Evolutionary conservation across 1,284 basidiomycete genomes (phyloP).

Genomic region (Microbotryum intermedium): DNA sequence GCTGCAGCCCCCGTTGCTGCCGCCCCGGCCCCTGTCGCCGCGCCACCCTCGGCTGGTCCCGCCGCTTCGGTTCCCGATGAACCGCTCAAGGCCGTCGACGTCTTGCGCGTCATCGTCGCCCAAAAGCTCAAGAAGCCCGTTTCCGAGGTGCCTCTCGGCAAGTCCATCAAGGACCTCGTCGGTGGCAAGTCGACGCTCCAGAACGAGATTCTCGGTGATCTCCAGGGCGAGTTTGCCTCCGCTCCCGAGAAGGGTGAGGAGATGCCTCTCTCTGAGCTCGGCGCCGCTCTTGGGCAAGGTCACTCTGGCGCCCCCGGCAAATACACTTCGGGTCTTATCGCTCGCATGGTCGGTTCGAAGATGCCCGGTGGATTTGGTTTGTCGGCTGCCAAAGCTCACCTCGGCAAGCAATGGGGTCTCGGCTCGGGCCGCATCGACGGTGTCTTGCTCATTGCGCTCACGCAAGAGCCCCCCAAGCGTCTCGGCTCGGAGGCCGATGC

Average conservation of each 20-base stretch:
- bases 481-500: conserved; percentile 84
- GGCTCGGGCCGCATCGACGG: conserved; percentile 80
- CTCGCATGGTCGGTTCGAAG: conserved; percentile 85
- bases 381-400: conserved; percentile 80
- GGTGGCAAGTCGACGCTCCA: conserved; percentile 90
- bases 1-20: conserved; percentile 43
- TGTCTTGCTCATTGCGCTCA: conserved; percentile 82
- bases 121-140: conserved; percentile 97
- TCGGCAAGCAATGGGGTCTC: conserved; percentile 87
- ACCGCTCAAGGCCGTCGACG: conserved; percentile 84
- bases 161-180: conserved; percentile 96
- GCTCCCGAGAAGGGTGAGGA: conserved; percentile 98
- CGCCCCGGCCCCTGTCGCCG: conserved; percentile 45
- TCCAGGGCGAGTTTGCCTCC: conserved; percentile 46
- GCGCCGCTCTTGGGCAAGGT: conserved; percentile 69
- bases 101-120: conserved; percentile 79
- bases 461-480: conserved; percentile 89
- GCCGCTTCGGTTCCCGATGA: conserved; percentile 74
- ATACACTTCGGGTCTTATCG: conserved; percentile 84
- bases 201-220: conserved; percentile 35
- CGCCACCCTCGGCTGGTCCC: conserved; percentile 48
- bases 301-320: conserved; percentile 86
- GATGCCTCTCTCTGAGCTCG: conserved; percentile 88
- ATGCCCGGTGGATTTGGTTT: conserved; percentile 99
- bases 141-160: conserved; percentile 79